phyloP scores from a whole-genome alignment of 352 stramenopile genomes.

The Globisporangium polare region DNA sequence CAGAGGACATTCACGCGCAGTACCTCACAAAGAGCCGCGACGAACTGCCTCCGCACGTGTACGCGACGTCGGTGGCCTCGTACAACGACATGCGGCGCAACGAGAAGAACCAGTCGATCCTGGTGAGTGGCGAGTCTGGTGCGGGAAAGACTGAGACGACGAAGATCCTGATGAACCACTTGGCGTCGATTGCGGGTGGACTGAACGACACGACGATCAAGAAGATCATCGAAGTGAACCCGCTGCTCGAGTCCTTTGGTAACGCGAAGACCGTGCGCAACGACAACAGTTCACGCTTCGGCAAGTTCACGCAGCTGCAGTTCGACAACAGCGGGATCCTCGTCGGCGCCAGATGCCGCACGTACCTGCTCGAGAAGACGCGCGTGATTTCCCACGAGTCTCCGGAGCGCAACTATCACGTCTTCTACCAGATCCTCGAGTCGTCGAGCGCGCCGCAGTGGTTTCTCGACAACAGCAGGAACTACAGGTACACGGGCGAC shows the following conservation, averaged over 20 bases:
- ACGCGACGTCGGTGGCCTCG: conserved; percentile 61
- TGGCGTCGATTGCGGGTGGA: conserved; percentile 68
- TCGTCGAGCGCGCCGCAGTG: conserved; percentile 7
- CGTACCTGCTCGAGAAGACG: conserved; percentile 97
- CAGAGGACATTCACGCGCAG: conserved; percentile 53
- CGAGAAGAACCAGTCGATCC: conserved; percentile 75
- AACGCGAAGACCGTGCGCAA: conserved; percentile 97
- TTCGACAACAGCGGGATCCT: conserved; percentile 74
- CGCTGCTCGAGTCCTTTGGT: conserved; percentile 98
- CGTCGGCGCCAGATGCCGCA: conserved; percentile 92
- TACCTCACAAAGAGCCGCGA: conserved; percentile 66
- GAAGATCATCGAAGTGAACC: conserved; percentile 96
- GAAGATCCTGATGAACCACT: conserved; percentile 88
- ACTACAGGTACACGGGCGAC: conserved; percentile 64
- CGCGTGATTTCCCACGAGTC: conserved; percentile 93
- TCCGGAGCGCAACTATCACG: conserved; percentile 95
- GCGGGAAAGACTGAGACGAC: conserved; percentile 88
- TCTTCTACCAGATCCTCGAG: conserved; percentile 91
- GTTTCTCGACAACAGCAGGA: conserved; percentile 45
- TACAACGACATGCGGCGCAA: conserved; percentile 66
- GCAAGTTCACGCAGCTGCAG: conserved; percentile 96
- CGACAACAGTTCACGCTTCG: conserved; percentile 96
- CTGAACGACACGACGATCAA: conserved; percentile 94
- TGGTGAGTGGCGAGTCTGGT: conserved; percentile 84
- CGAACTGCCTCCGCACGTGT: conserved; percentile 65